Base-by-base conservation (phyloP, 164 flowering plant species). In the Amborella trichopoda region DNA sequence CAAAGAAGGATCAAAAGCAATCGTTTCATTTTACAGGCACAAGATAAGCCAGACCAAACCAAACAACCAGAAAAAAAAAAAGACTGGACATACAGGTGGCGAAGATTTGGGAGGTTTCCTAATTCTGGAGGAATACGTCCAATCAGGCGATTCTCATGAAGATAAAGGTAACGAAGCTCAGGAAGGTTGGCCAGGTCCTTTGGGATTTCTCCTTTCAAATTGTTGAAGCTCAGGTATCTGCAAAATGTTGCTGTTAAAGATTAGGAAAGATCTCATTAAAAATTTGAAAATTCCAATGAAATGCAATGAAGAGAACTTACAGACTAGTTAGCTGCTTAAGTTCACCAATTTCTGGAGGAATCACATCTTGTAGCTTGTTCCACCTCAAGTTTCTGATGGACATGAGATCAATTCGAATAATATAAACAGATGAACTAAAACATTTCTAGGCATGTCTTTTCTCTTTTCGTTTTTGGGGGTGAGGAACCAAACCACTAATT, bases 311-410 rank as follows among this genome's bases (percentile, higher is more conserved):
- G 11, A 70, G 30, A 36, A 68, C 96, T 81, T 55, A 90, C 98
- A 90, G 78, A 76, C 83, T 85, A 5, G 93, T 84, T 38, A 91
- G 65, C 28, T 69, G 73, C 75, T 82, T 87, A 28, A 91, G 75
- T 70, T 82, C 96, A 52, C 99, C 99, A 41, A 91, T 82, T 69
- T 91, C 96, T 26, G 95, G 76, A 60, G 99, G 96, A 67, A 91
- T 80, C 55, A 53, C 74, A 60, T 87, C 95, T 75, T 91, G 99
- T 28, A 91, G 74, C 57, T 91, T 87, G 57, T 91, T 91, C 96
- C 99, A 91, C 68, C 99, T 82, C 69, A 91, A 68, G 66, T 91
- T 91, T 48, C 96, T 87, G 59, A 34, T 6, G 52, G 18, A 12
- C 26, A 25, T 6, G 37, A 20, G 40, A 18, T 19, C 50, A n/a